Percentiles rank a stretch among this genome's conserved stretches.
These are phyloP conservation scores for Encephalitozoon intestinalis DNA, from an alignment of 371 early-diverging fungal genomes.

Conservation along the genomic window DNA sequence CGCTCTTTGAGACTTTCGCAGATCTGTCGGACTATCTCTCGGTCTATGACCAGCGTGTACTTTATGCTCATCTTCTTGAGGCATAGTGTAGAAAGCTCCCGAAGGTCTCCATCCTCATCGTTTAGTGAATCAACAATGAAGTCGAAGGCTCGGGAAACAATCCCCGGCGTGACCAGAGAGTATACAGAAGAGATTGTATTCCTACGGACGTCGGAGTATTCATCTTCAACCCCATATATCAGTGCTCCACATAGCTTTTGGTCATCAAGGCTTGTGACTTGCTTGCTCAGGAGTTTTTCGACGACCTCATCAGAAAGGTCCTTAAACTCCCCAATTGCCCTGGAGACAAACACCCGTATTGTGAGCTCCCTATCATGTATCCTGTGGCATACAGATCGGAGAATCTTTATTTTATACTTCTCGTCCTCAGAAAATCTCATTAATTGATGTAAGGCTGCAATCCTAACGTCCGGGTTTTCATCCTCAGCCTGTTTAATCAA, in stretches of 20 bases:
- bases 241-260: constrained; percentile 27
- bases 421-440: neutral
- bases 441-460: neutral
- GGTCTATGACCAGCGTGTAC: neutral
- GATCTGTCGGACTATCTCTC: neutral
- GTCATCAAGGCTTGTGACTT: neutral
- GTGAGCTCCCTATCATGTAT: constrained; percentile 20
- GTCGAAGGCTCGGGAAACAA: neutral
- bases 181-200: constrained; percentile 27
- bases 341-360: constrained; percentile 23
- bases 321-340: constrained; percentile 20
- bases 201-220: constrained; percentile 24
- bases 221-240: constrained; percentile 52
- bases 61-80: constrained; percentile 1
- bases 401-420: neutral
- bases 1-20: neutral
- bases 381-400: neutral
- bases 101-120: constrained; percentile 14
- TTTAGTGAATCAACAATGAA: constrained; percentile 32
- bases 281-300: constrained; percentile 9
- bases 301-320: neutral
- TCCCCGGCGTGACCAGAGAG: neutral
- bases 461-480: constrained; percentile 24
- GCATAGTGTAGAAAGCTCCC: neutral
- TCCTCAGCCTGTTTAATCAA: constrained; percentile 12